Evolutionary conservation across 495 filamentous ascomycete genomes (phyloP).

Genomic region (Cercophora newfieldiana): DNA sequence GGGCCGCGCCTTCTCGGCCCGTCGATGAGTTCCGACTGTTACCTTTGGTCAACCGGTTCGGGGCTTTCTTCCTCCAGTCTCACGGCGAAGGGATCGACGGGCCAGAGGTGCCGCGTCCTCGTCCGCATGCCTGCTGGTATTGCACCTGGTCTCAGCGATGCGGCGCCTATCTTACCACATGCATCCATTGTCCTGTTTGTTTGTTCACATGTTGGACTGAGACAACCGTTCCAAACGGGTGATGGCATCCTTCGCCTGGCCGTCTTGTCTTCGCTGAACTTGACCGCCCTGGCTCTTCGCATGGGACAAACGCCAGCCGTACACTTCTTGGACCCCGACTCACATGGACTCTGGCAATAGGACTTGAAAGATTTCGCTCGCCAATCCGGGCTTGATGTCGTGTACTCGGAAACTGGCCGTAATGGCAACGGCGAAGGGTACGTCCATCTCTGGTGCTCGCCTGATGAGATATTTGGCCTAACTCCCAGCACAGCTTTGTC

Average conservation of each 20-base stretch:
- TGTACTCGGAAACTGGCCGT: constrained; percentile 94
- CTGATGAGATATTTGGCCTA: constrained; percentile 23
- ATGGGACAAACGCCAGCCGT: constrained; percentile 29
- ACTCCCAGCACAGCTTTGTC: constrained; percentile 69
- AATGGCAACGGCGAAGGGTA: constrained; percentile 93
- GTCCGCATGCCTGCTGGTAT: constrained; percentile 7
- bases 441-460: constrained; percentile 35
- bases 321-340: constrained; percentile 51
- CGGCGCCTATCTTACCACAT: constrained; percentile 11
- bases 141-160: not conserved
- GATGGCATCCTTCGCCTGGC: constrained; percentile 1
- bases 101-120: constrained; percentile 9
- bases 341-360: constrained; percentile 67
- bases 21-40: constrained; percentile 18
- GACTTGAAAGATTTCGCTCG: constrained; percentile 99
- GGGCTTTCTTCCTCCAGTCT: constrained; percentile 16
- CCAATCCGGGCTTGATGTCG: constrained; percentile 93
- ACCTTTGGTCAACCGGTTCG: constrained; percentile 22
- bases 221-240: not conserved
- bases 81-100: constrained; percentile 13
- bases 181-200: constrained; percentile 23
- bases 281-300: constrained; percentile 48
- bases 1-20: constrained; percentile 20
- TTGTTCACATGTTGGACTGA: not conserved
- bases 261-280: constrained; percentile 41